These are phyloP conservation scores for Kwoniella pini DNA, from an alignment of 768 basidiomycete genomes.

Conservation along the genomic window DNA sequence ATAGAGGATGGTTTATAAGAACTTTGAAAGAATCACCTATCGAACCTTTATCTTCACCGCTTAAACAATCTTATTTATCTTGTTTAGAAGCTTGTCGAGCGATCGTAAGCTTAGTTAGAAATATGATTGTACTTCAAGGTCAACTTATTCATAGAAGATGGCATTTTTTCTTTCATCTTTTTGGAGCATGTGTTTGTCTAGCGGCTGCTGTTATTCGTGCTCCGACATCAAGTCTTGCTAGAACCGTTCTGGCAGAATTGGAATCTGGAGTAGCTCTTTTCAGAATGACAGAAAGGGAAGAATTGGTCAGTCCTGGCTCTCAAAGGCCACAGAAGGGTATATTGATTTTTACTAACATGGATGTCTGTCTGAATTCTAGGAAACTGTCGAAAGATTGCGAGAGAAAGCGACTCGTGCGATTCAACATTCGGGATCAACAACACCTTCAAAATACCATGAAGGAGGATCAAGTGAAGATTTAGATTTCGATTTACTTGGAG, in stretches of 20 bases:
- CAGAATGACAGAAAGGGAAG: constrained; percentile 16
- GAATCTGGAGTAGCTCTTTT: constrained; percentile 15
- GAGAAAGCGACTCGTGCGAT: constrained; percentile 11
- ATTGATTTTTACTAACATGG: too few relatives aligned
- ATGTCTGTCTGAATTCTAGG: not conserved
- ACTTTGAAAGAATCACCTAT: constrained; percentile 17
- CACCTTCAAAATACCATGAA: not conserved
- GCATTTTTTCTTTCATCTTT: constrained; percentile 23
- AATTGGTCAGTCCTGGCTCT: constrained; percentile 11
- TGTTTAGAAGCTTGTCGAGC: constrained; percentile 20
- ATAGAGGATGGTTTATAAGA: constrained; percentile 22
- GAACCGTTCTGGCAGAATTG: constrained; percentile 8
- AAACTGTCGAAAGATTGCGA: constrained; percentile 8
- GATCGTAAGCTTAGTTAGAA: constrained; percentile 12
- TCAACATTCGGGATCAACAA: constrained; percentile 1
- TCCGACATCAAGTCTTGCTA: constrained; percentile 4
- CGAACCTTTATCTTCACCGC: constrained; percentile 14
- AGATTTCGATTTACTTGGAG: constrained; percentile 13
- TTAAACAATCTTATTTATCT: constrained; percentile 11
- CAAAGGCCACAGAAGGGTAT: too few relatives aligned
- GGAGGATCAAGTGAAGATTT: constrained; percentile 16
- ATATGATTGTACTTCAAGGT: constrained; percentile 17
- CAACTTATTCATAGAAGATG: constrained; percentile 19
- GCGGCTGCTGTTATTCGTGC: constrained; percentile 18
- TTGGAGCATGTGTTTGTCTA: constrained; percentile 18